Evolutionary conservation across 306 rosid species (phyloP).

Genomic region (Cucumis sativus): DNA sequence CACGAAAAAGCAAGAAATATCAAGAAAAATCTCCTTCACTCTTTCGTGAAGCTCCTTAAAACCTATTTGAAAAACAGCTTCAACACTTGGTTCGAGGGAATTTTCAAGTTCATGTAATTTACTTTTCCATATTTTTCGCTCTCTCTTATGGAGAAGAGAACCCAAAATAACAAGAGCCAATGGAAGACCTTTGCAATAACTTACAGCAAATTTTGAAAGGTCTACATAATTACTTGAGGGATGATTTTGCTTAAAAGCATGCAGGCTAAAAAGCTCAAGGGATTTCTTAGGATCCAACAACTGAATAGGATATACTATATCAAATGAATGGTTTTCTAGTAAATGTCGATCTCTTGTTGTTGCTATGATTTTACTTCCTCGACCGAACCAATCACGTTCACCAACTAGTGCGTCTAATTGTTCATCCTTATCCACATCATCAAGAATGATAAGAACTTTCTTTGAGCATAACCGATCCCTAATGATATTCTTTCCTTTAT

Average conservation of each 20-base stretch:
- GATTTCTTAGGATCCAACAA: neutral
- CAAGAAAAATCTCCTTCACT: constrained; percentile 20
- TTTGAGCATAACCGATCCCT: neutral
- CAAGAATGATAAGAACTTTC: neutral
- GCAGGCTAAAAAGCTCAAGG: neutral
- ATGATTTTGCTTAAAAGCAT: neutral
- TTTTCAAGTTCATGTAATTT: constrained; percentile 1
- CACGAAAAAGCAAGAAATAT: constrained; percentile 21
- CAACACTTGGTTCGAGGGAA: constrained; percentile 6
- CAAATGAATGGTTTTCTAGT: neutral
- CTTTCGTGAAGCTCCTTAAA: constrained; percentile 2
- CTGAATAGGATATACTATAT: neutral
- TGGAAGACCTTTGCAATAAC: neutral
- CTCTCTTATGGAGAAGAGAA: neutral
- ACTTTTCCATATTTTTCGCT: neutral
- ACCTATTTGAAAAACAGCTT: constrained; percentile 5
- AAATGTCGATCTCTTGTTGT: neutral
- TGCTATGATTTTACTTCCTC: neutral
- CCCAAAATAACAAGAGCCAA: neutral
- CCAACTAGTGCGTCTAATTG: neutral
- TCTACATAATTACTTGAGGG: neutral
- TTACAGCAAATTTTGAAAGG: neutral
- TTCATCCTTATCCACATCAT: neutral
- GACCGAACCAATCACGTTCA: neutral
- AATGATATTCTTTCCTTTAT: neutral